phyloP scores from a whole-genome alignment of 495 filamentous ascomycete genomes.

The Neurospora intermedia region DNA sequence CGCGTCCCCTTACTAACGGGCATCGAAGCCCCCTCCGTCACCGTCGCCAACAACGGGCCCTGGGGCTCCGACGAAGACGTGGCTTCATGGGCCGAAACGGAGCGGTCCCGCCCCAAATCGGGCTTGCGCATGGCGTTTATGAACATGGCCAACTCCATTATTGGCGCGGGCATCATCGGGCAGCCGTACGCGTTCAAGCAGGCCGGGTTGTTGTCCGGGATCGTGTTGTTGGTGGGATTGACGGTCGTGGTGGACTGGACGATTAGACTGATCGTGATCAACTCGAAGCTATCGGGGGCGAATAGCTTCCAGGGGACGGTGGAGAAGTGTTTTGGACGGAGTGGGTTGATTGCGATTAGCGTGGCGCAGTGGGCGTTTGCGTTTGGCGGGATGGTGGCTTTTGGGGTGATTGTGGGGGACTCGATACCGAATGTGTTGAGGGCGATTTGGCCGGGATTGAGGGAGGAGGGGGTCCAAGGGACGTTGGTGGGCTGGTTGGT shows the following conservation, averaged over 20 bases:
- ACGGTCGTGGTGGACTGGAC: conserved; percentile 93
- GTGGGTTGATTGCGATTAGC: conserved; percentile 80
- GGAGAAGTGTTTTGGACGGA: conserved; percentile 82
- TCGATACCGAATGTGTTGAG: conserved; percentile 82
- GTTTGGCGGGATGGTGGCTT: conserved; percentile 97
- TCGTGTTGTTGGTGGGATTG: conserved; percentile 63
- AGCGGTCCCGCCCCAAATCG: conserved; percentile 37
- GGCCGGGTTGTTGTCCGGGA: conserved; percentile 71
- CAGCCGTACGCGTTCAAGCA: conserved; percentile 93
- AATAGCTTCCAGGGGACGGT: conserved; percentile 91
- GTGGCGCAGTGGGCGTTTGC: conserved; percentile 96
- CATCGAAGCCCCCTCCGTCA: conserved; percentile 81
- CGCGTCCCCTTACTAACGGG: conserved; percentile 68
- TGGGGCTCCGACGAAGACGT: conserved; percentile 39
- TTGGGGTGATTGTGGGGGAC: conserved; percentile 94
- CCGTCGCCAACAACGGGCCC: conserved; percentile 46
- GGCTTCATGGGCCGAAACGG: conserved; percentile 30
- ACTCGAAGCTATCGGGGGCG: conserved; percentile 85
- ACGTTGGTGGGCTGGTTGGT: conserved; percentile 72
- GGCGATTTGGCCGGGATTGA: conserved; percentile 69
- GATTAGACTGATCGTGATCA: conserved; percentile 89
- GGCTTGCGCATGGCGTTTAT: conserved; percentile 56
- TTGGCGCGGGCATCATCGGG: conserved; percentile 94
- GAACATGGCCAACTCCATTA: conserved; percentile 99
- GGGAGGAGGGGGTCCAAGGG: conserved; percentile 63